Evolutionary conservation across 106 monocot genomes (phyloP), one percentile per base, ranked within the genome.

Genomic region (Xerophyta viscosa): DNA sequence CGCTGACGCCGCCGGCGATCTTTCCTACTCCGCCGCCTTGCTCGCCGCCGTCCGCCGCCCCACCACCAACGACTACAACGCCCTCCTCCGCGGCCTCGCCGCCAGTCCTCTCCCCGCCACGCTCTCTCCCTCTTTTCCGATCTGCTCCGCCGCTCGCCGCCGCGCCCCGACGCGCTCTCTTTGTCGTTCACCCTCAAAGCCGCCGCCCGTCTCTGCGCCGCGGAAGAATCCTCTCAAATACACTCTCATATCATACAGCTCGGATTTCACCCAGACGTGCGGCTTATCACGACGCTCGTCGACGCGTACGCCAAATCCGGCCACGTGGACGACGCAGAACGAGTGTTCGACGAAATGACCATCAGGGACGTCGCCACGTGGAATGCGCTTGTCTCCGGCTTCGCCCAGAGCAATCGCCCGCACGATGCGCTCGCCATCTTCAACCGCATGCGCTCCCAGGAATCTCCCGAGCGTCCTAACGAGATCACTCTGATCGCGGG

Each of bases 341-440:
- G 66, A 50, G 63, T 75, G 67, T 88, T 94, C 65, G 77, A 84
- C 22, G 92, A 93, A 75, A 93, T 93, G 80, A 46, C 68, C 6
- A 0, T 30, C 0, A 63, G 71, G 15, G 92, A 87, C 58, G 69
- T 93, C 30, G 68, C 92, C 24, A 70, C 92, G 8, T 93, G 83
- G 87, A 94, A 94, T 60, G 75, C 84, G 17, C 68, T 94, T 24
- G 71, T 88, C 21, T 20, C 65, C 9, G 80, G 80, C 41, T 65
- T 94, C 24, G 71, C 77, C 2, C 36, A 21, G 7, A 67, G 74
- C 7, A 44, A 46, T 30, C 71, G 81, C 5, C 62, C 93, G n/a
- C 65, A 66, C 31, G 71, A 84, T 9, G 81, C 88, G 0, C 43
- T 94, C 17, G 37, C 45, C 24, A 54, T 81, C 29, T 94, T 94